Evolutionary conservation across 2,329 filamentous ascomycete genomes (phyloP), one percentile per base, ranked within the genome.

Genomic region (Colletotrichum navitas): DNA sequence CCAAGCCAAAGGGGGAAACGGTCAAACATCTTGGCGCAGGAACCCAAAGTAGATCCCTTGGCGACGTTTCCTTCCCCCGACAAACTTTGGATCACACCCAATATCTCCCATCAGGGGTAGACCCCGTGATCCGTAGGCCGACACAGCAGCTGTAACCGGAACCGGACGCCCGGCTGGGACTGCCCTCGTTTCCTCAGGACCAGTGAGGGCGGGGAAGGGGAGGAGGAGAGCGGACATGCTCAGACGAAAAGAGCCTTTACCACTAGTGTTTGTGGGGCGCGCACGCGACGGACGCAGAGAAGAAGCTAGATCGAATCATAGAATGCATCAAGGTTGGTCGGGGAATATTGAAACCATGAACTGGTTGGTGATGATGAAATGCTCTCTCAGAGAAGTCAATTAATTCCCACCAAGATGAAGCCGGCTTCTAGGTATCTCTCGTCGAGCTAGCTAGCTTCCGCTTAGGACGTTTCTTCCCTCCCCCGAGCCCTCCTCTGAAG

Each of bases 361-460:
- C 3, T 18, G 16, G 39, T 49, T 29, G 29, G 29, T 26, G n/a
- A 26, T 36, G 29, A 26, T n/a, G 34, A 24, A 43, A 18, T 39
- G 32, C 24, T 24, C 26, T 29, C 47, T 29, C 47, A 8, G 34
- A 60, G 59, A 59, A 54, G 54, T 59, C 65, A 69, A 66, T 55
- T 26, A 69, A 66, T 55, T 26, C 36, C 24, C 11, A 39, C 21
- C 21, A 24, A 32, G 6, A 34, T 4, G 49, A 45, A 24, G 34
- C 51, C 54, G 54, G 65, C 69, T 64, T 61, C 69, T 64, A 64
- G 65, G 59, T 64, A 56, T 72, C 65, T 60, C 45, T 60, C 52
- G 36, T 63, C 14, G 11, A 21, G 24, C 36, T 54, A 56, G 36
- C n/a, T 49, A 29, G 34, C 47, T 51, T 24, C 29, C 24, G 24